Evolutionary conservation across 169 alveolate genomes (phyloP).

Genomic region (Plasmodium gonderi): DNA sequence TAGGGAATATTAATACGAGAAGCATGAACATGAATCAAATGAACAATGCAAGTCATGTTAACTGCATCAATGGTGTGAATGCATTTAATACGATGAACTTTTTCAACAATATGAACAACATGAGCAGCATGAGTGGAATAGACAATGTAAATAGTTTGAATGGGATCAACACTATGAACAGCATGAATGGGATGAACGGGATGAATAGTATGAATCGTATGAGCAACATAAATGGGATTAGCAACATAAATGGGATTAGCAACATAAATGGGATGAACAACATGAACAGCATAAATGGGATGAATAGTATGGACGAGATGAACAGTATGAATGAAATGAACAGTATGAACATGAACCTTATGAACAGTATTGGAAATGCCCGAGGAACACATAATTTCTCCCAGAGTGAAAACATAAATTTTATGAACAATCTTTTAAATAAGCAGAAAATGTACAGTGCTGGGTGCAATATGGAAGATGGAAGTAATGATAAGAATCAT

Average conservation of each 20-base stretch:
- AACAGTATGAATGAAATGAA: not conserved
- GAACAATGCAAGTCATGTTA: not conserved
- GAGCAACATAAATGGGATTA: not conserved
- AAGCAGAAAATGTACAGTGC: not conserved
- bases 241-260: not conserved
- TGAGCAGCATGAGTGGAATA: not conserved
- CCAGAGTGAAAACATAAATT: not conserved
- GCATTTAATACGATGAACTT: too few relatives aligned
- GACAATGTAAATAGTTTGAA: not conserved
- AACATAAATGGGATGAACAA: not conserved
- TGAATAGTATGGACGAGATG: not conserved
- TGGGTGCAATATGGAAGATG: not conserved
- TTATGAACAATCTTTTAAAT: not conserved
- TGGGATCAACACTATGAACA: not conserved
- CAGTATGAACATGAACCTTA: not conserved
- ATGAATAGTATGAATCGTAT: not conserved
- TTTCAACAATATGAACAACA: too few relatives aligned
- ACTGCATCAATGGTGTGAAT: not conserved
- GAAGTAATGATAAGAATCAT: not conserved
- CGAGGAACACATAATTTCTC: not conserved
- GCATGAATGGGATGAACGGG: not conserved
- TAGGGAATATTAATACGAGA: not conserved
- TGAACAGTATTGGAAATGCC: not conserved
- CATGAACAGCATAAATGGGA: not conserved
- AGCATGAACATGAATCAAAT: not conserved